Conservation (phyloP, 1,284 basidiomycete genomes). For the Tylopilus orsonianus region DNA sequence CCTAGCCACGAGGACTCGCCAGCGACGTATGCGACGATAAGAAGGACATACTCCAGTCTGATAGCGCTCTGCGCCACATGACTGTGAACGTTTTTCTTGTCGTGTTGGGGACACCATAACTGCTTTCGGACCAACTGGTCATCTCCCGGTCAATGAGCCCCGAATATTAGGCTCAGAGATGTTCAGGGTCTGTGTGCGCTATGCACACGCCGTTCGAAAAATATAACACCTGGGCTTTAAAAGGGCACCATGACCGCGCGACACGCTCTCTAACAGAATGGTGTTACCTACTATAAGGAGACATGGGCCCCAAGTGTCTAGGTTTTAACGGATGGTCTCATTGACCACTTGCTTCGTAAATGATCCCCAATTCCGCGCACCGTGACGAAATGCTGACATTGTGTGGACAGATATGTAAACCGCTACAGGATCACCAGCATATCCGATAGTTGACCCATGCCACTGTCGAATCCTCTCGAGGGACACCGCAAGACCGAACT, state of each 20-base stretch:
- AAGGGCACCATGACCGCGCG: background rate
- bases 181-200: background rate
- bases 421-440: background rate
- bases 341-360: background rate
- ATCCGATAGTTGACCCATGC: no score
- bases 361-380: no score
- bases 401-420: background rate
- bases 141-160: background rate
- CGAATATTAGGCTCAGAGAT: background rate
- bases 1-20: no score
- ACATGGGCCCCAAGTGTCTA: background rate
- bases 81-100: no score
- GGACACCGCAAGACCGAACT: background rate
- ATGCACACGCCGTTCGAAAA: no score
- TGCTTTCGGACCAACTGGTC: background rate
- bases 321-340: background rate
- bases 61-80: background rate
- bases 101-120: background rate
- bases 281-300: background rate
- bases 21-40: background rate
- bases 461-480: no score
- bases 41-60: background rate
- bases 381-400: background rate
- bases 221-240: no score
- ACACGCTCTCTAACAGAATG: background rate